A percentile compares a stretch with the other conserved stretches of the same genome.
Evolutionary conservation across 768 basidiomycete species (phyloP).

Genomic region (Peribolospora baueri): DNA sequence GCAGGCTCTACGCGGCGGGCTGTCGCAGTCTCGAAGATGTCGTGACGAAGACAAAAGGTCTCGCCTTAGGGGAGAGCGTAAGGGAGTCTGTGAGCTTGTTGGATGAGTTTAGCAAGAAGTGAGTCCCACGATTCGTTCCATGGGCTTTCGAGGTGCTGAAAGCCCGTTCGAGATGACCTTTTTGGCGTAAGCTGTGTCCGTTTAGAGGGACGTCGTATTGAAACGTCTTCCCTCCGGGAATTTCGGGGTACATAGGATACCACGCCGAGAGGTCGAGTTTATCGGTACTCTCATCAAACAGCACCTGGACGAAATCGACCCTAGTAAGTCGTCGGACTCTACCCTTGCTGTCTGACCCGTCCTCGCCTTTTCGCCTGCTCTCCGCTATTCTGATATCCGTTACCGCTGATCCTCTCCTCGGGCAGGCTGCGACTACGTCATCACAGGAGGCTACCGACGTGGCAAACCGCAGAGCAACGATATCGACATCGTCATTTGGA

Average conservation of each 20-base stretch:
- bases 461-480: constrained; percentile 64
- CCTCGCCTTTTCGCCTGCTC: not conserved
- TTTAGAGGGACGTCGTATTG: not conserved
- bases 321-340: constrained; percentile 33
- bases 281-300: constrained; percentile 42
- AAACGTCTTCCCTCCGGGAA: not conserved
- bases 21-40: constrained; percentile 46
- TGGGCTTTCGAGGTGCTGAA: not conserved
- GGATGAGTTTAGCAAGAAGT: not conserved
- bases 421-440: not conserved
- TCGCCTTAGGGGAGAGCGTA: constrained; percentile 26
- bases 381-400: not conserved
- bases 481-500: constrained; percentile 66
- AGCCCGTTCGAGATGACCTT: constrained; percentile 11
- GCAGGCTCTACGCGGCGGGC: constrained; percentile 37
- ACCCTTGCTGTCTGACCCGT: constrained; percentile 63
- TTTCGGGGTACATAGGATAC: constrained; percentile 30
- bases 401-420: not conserved
- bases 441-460: constrained; percentile 40
- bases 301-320: constrained; percentile 38
- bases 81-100: not conserved
- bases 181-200: constrained; percentile 16
- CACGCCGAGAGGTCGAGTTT: constrained; percentile 50
- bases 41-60: constrained; percentile 17
- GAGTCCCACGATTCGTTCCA: not conserved